Percentiles rank a stretch among this genome's conserved stretches.
Conservation (phyloP, 441 rosid species). For the Omphalea diandra region DNA sequence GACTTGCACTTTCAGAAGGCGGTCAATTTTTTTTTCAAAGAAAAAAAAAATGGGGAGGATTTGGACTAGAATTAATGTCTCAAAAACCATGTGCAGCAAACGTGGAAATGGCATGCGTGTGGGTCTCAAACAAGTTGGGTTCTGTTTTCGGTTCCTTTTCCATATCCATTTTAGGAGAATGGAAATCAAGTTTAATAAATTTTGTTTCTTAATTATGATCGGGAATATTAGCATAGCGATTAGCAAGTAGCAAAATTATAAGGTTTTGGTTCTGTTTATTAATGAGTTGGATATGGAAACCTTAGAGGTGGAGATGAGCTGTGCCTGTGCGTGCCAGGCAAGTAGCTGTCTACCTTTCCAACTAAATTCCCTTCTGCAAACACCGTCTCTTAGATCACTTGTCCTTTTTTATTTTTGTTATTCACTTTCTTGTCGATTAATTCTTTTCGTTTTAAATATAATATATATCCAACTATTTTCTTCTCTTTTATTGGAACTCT, state of each 20-base stretch:
- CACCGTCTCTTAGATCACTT: slow-evolving; percentile 22
- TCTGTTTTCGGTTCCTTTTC: slow-evolving; percentile 12
- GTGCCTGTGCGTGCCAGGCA: slow-evolving; percentile 41
- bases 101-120: slow-evolving; percentile 49
- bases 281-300: slow-evolving; percentile 11
- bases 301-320: slow-evolving; percentile 38
- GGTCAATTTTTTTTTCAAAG: too few species aligned
- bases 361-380: slow-evolving; percentile 14
- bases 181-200: slow-evolving; percentile 20
- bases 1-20: too few species aligned
- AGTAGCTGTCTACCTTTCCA: slow-evolving; percentile 32
- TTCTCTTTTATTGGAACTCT: neutral
- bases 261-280: too few species aligned
- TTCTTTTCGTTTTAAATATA: neutral
- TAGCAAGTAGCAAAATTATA: too few species aligned
- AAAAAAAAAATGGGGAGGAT: neutral
- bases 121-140: slow-evolving; percentile 31
- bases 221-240: neutral
- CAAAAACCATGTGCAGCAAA: slow-evolving; percentile 49
- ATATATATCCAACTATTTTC: too few species aligned
- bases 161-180: slow-evolving; percentile 25
- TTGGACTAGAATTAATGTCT: slow-evolving; percentile 31
- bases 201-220: too few species aligned
- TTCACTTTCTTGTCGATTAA: neutral
- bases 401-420: neutral